These are phyloP conservation scores for Fusarium sarcochroum DNA, from an alignment of 2,329 filamentous ascomycete species.

Conservation along the genomic window DNA sequence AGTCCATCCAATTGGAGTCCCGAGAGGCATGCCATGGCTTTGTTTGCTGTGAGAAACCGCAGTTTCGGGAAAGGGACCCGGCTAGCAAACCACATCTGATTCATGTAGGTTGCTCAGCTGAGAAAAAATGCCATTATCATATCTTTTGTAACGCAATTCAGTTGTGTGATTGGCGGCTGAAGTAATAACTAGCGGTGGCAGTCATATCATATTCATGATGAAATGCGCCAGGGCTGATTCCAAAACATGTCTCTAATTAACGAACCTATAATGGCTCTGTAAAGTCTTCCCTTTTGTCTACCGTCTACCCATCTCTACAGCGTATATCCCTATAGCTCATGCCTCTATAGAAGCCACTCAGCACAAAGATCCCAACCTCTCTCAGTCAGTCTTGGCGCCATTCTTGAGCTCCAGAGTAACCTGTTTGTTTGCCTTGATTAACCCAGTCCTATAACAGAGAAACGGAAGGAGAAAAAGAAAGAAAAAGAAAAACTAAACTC, in stretches of 20 bases:
- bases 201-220: constrained; percentile 7
- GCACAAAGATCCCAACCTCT: not conserved
- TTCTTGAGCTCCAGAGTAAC: constrained; percentile 49
- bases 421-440: constrained; percentile 24
- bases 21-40: not conserved
- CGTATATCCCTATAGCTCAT: constrained; percentile 1
- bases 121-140: not conserved
- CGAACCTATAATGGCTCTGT: not conserved
- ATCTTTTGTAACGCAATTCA: not conserved
- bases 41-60: constrained; percentile 1
- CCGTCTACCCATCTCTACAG: constrained; percentile 13
- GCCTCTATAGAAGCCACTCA: constrained; percentile 16
- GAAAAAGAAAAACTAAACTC: constrained; percentile 39
- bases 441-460: not conserved
- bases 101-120: not conserved
- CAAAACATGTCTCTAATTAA: constrained; percentile 10
- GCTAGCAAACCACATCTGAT: not conserved
- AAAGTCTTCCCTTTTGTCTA: constrained; percentile 20
- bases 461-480: not conserved
- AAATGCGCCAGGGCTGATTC: constrained; percentile 1
- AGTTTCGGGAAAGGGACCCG: not conserved
- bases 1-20: constrained; percentile 9
- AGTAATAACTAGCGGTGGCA: not conserved
- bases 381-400: constrained; percentile 36
- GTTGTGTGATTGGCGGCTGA: not conserved